A percentile compares a stretch with the other conserved stretches of the same genome.
phyloP scores from a whole-genome alignment of 2,329 filamentous ascomycete genomes.

The Scleromitrula shiraiana region DNA sequence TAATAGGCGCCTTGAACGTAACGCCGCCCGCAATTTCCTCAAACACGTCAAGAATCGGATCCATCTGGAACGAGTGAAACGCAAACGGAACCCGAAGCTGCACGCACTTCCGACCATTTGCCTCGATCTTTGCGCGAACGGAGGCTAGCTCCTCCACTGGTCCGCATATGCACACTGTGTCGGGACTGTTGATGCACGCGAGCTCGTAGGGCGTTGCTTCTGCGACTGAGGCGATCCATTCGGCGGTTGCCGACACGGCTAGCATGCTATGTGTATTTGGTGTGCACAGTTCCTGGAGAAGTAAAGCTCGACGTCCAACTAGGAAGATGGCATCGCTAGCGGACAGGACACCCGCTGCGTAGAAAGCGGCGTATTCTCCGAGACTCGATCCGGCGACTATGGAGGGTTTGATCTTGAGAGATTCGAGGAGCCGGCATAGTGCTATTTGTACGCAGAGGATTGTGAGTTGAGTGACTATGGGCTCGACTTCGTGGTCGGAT shows the following conservation, averaged over 20 bases:
- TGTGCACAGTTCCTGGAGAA: constrained; percentile 56
- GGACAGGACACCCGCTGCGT: constrained; percentile 61
- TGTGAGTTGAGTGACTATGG: background rate
- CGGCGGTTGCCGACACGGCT: constrained; percentile 42
- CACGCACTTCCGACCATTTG: constrained; percentile 38
- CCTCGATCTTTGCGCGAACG: constrained; percentile 39
- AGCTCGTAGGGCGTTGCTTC: background rate
- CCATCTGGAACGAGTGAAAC: constrained; percentile 57
- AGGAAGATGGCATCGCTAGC: constrained; percentile 63
- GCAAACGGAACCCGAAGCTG: constrained; percentile 57
- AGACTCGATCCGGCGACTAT: constrained; percentile 40
- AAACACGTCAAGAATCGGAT: constrained; percentile 52
- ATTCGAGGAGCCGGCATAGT: background rate
- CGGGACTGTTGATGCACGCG: constrained; percentile 2
- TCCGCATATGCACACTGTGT: constrained; percentile 35
- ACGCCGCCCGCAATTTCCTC: constrained; percentile 44
- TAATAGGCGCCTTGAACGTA: constrained; percentile 44
- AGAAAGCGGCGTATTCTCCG: constrained; percentile 53
- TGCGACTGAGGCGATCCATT: constrained; percentile 13
- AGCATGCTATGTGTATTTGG: constrained; percentile 59
- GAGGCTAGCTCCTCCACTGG: background rate
- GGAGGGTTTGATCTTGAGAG: background rate
- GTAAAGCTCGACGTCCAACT: constrained; percentile 56
- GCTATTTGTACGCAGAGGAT: background rate
- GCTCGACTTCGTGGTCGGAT: background rate